phyloP scores from a whole-genome alignment of 2,329 filamentous ascomycete genomes.

The Lasiodiplodia hormozganensis region DNA sequence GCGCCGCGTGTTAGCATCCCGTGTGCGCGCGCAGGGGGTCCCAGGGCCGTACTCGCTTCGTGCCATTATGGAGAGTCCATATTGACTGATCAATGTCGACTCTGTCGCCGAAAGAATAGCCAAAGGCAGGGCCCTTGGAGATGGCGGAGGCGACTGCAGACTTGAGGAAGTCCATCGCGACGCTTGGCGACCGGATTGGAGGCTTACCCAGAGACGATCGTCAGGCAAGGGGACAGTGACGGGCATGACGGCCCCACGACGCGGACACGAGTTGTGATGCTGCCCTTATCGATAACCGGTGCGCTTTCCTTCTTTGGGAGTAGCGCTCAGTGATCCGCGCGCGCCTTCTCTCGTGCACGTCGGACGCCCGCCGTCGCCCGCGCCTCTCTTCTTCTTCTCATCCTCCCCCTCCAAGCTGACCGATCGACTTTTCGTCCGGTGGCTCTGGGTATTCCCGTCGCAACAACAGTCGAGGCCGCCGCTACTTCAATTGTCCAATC shows the following conservation, averaged over 20 bases:
- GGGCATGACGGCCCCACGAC: constrained; percentile 15
- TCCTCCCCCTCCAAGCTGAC: background rate
- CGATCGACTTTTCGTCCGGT: constrained; percentile 1
- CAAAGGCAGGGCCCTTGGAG: constrained; percentile 90
- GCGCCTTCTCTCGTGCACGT: constrained; percentile 20
- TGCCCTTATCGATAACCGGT: constrained; percentile 10
- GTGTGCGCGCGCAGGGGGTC: constrained; percentile 2
- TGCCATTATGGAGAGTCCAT: constrained; percentile 96
- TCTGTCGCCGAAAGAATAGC: constrained; percentile 89
- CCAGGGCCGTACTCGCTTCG: constrained; percentile 71
- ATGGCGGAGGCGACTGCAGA: constrained; percentile 97
- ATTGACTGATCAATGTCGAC: constrained; percentile 93
- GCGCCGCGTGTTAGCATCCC: background rate
- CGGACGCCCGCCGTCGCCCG: constrained; percentile 1
- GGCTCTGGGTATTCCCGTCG: background rate
- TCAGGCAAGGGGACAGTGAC: constrained; percentile 12
- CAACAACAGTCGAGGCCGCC: background rate
- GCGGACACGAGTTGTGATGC: constrained; percentile 21
- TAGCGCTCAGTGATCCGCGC: constrained; percentile 10
- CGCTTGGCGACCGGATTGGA: background rate
- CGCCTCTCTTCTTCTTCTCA: background rate
- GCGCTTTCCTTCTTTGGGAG: background rate
- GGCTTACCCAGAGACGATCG: background rate
- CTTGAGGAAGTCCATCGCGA: constrained; percentile 92
- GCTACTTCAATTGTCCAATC: background rate